Base-by-base conservation (phyloP, 179 eudicot genomes). In the Beta corolliflora region DNA sequence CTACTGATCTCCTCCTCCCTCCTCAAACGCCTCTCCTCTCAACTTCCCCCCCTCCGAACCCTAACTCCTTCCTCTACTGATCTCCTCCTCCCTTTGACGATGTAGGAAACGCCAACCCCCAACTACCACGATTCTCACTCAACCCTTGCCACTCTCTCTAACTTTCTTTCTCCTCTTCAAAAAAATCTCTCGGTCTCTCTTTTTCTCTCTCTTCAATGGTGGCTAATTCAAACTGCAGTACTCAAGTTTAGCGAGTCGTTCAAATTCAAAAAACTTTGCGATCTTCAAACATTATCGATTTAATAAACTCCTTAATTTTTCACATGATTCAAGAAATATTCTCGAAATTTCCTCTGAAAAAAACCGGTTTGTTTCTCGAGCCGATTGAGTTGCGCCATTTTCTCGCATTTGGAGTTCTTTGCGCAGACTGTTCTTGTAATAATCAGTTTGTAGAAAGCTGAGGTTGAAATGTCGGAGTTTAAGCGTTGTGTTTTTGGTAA, bases 201-300 rank as follows among this genome's bases (percentile, higher is more conserved):
- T 83, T 81, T 70, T 61, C 77, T 86, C 81, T 81, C 83, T 86
- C 88, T 53, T 72, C 85, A 54, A 80, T 80, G 84, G 84, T 18
- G 78, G 48, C 50, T 80, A 36, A 64, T 76, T 79, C 85, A 79
- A 79, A 80, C 78, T 77, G 9, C 70, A 21, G 44, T 52, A 44
- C 68, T 65, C 75, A 31, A 75, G 41, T 58, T 83, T 44, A 52
- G 53, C 54, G 7, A n/a, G n/a, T n/a, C n/a, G 60, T 81, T 77
- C 75, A 45, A 71, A 79, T 56, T 10, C 53, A 11, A n/a, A n/a
- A 15, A 69, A 13, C 5, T 44, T 46, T 21, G 12, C 53, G 16
- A n/a, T 41, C 45, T 53, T 73, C 65, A 77, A 73, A 75, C 54
- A 45, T 5, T 71, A 50, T 25, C 58, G 5, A 73, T 48, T 61